These are phyloP conservation scores for Starmera dryadoides DNA, from an alignment of 805 yeast genomes.

Conservation along the genomic window DNA sequence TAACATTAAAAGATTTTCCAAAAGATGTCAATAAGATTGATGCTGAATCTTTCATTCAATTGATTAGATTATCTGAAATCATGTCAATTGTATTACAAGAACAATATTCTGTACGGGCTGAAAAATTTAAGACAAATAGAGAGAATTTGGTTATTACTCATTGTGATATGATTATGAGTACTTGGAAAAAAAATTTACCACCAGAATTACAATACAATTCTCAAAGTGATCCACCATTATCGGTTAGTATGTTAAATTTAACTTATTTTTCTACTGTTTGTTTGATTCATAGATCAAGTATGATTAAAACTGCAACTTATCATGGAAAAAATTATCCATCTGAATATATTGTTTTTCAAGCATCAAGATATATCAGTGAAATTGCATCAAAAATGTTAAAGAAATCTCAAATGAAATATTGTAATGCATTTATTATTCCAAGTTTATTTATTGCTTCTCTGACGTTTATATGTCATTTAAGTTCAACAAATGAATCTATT, in stretches of 20 bases:
- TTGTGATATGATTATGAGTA: constrained; percentile 70
- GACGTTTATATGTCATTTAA: constrained; percentile 66
- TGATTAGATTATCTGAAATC: constrained; percentile 61
- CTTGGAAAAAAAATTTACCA: constrained; percentile 68
- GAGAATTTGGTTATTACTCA: constrained; percentile 37
- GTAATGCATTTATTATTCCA: constrained; percentile 55
- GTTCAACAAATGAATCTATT: constrained; percentile 27
- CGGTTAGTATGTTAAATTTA: constrained; percentile 52
- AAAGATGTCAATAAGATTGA: constrained; percentile 44
- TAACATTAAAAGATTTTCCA: constrained; percentile 56
- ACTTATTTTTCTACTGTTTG: constrained; percentile 71
- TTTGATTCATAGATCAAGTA: constrained; percentile 63
- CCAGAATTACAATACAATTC: constrained; percentile 49
- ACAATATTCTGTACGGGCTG: constrained; percentile 66
- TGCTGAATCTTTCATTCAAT: constrained; percentile 51
- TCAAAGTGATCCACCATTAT: constrained; percentile 43
- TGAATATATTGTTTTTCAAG: constrained; percentile 67
- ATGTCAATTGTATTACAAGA: constrained; percentile 62
- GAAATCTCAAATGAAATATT: constrained; percentile 39
- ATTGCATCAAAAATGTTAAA: constrained; percentile 50
- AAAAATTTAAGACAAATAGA: constrained; percentile 39
- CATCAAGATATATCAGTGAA: constrained; percentile 67
- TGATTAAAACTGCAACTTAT: constrained; percentile 31
- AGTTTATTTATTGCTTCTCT: constrained; percentile 56
- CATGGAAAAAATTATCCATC: constrained; percentile 23